These are phyloP conservation scores for Immersiella caudata DNA, from an alignment of 495 filamentous ascomycete genomes.

Conservation along the genomic window DNA sequence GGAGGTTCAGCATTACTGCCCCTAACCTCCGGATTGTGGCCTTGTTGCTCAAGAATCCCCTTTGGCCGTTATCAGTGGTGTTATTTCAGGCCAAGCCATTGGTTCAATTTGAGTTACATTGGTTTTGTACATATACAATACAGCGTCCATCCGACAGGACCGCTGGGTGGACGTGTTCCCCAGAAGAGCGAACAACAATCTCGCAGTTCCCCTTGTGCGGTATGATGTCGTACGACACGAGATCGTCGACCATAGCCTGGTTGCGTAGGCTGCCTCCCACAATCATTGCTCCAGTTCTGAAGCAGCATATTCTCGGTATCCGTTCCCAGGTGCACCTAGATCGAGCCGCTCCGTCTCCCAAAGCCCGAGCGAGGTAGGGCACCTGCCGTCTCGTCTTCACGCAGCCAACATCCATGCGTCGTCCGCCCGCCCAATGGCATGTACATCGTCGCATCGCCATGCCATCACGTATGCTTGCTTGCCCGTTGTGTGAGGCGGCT, in stretches of 20 bases:
- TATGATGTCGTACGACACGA: not conserved
- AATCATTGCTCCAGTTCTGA: not conserved
- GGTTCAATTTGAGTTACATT: no score
- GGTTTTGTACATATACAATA: constrained; percentile 1
- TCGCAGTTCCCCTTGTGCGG: not conserved
- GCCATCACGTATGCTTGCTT: constrained; percentile 60
- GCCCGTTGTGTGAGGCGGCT: constrained; percentile 72
- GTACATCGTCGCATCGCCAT: constrained; percentile 24
- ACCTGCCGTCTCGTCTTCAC: not conserved
- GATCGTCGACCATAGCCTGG: not conserved
- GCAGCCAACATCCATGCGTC: not conserved
- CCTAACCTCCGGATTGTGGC: no score
- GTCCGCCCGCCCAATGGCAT: not conserved
- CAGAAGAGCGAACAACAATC: not conserved
- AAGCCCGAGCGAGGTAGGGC: no score
- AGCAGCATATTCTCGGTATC: not conserved
- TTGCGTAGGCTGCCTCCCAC: not conserved
- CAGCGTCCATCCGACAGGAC: not conserved
- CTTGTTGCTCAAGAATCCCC: no score
- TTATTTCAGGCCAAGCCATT: no score
- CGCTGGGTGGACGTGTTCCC: not conserved
- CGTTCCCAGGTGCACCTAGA: not conserved
- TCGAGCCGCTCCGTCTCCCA: not conserved
- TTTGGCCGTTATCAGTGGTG: no score
- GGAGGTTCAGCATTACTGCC: no score